Conservation (phyloP, 2,329 filamentous ascomycete genomes). For the Xylariaceae sp. region DNA sequence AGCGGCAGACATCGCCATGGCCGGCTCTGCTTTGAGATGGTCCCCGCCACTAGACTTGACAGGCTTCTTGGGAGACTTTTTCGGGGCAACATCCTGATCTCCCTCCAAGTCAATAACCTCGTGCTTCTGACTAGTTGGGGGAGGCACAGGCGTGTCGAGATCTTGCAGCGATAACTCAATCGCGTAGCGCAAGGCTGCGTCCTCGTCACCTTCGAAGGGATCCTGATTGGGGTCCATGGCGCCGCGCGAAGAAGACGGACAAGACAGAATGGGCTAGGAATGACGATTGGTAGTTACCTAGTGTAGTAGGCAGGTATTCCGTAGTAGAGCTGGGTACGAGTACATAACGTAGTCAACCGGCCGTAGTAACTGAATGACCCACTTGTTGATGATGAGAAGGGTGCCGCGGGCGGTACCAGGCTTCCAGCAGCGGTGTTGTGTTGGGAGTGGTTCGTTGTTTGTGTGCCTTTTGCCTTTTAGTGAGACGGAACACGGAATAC, state of each 20-base stretch:
- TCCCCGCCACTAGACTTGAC: neutral
- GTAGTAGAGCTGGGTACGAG: too few relatives aligned
- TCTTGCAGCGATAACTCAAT: constrained; percentile 53
- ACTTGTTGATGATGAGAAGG: too few relatives aligned
- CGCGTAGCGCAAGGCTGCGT: constrained; percentile 55
- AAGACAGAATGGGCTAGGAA: neutral
- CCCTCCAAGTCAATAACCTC: constrained; percentile 34
- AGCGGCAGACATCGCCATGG: neutral
- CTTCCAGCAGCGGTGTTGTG: too few relatives aligned
- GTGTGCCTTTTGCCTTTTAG: too few relatives aligned
- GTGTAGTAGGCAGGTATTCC: too few relatives aligned
- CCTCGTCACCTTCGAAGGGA: constrained; percentile 40
- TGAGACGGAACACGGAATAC: too few relatives aligned
- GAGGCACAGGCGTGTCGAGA: constrained; percentile 11
- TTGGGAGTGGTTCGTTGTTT: too few relatives aligned
- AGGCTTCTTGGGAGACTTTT: constrained; percentile 23
- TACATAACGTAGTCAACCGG: too few relatives aligned
- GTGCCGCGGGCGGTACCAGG: too few relatives aligned
- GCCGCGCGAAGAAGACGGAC: neutral
- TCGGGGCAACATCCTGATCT: constrained; percentile 26
- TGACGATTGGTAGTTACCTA: neutral
- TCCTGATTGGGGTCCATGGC: constrained; percentile 25
- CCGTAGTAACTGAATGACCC: too few relatives aligned
- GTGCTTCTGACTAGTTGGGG: constrained; percentile 19
- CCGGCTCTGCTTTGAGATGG: constrained; percentile 5